phyloP scores from a whole-genome alignment of 192 early-diverging fungal species.

The Coemansia sp. region DNA sequence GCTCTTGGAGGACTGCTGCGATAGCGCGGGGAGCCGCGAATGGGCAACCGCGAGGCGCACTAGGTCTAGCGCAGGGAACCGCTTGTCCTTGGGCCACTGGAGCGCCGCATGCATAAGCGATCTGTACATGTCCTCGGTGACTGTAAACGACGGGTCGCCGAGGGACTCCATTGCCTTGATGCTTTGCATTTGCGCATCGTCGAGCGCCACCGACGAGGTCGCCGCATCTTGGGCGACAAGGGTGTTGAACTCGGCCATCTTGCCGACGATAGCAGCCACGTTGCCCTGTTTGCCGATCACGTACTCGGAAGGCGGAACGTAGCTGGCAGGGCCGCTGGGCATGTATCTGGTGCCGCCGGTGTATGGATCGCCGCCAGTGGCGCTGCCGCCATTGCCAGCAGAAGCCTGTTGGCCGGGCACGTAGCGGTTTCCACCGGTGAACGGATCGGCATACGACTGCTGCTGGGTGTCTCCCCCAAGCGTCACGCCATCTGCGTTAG shows the following conservation, averaged over 20 bases:
- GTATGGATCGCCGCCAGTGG: conserved; percentile 27
- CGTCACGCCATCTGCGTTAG: conserved; percentile 70
- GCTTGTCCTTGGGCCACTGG: conserved; percentile 65
- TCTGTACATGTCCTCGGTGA: conserved; percentile 45
- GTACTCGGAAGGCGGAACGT: conserved; percentile 45
- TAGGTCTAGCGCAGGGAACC: conserved; percentile 86
- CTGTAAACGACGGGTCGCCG: conserved; percentile 17
- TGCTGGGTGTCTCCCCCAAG: conserved; percentile 6
- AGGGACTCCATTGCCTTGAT: conserved; percentile 14
- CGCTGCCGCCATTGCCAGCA: neutral
- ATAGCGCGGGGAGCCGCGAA: conserved; percentile 33
- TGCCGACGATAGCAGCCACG: conserved; percentile 66
- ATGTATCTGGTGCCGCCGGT: conserved; percentile 12
- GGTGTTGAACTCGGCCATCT: conserved; percentile 70
- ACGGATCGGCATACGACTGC: conserved; percentile 24
- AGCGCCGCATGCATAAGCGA: conserved; percentile 58
- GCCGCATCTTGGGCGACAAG: conserved; percentile 43
- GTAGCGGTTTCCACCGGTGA: conserved; percentile 61
- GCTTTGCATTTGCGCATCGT: conserved; percentile 17
- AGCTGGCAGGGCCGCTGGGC: conserved; percentile 21
- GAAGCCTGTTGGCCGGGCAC: conserved; percentile 44
- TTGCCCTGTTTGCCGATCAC: conserved; percentile 73
- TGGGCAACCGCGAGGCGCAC: conserved; percentile 68
- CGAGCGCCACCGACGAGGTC: conserved; percentile 11
- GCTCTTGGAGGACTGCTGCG: conserved; percentile 52